These are phyloP conservation scores for Dissophora ornata DNA, from an alignment of 192 early-diverging fungal genomes.

Conservation along the genomic window DNA sequence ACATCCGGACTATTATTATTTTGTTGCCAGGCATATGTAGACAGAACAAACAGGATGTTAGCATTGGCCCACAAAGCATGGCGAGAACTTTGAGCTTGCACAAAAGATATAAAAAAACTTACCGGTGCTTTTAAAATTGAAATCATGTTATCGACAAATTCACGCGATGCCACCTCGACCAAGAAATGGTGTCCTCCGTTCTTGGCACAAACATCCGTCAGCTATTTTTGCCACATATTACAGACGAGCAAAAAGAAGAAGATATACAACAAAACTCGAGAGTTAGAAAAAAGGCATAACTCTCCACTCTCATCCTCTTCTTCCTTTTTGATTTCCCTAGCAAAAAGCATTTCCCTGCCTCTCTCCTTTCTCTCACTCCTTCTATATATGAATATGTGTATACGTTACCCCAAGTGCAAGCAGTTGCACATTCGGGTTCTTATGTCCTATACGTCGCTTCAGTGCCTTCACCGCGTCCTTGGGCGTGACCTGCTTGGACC, in stretches of 20 bases:
- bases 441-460: slow-evolving; percentile 81
- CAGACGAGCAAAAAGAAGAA: not conserved
- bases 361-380: too few species aligned
- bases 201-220: slow-evolving; percentile 94
- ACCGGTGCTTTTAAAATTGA: slow-evolving; percentile 69
- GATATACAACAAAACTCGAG: not conserved
- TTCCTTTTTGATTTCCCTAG: too few species aligned
- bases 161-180: slow-evolving; percentile 84
- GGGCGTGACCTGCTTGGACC: slow-evolving; percentile 82
- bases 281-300: not conserved
- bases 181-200: slow-evolving; percentile 92
- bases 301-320: too few species aligned
- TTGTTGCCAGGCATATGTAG: not conserved
- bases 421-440: slow-evolving; percentile 95
- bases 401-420: slow-evolving; percentile 80
- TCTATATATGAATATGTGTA: not conserved
- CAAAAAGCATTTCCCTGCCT: too few species aligned
- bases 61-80: not conserved
- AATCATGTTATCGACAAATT: slow-evolving; percentile 90
- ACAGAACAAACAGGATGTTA: too few species aligned
- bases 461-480: slow-evolving; percentile 82
- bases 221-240: too few species aligned
- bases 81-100: too few species aligned
- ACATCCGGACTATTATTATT: slow-evolving; percentile 62
- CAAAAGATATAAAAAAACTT: too few species aligned